Conservation (phyloP, 1,284 basidiomycete species). For the Vanrija sp. region DNA sequence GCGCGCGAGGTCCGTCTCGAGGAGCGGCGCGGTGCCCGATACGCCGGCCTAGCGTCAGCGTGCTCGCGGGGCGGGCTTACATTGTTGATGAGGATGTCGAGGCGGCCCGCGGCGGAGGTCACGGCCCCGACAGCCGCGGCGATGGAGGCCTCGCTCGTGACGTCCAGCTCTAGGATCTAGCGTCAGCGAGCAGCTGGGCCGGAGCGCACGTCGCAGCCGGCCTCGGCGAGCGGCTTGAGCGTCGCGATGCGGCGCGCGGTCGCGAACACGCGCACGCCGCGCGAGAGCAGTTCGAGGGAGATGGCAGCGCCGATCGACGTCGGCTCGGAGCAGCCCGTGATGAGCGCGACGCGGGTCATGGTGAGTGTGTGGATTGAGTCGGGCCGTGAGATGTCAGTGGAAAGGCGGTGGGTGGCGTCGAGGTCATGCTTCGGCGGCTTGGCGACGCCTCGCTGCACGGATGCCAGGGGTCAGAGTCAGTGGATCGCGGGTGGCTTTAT, state of each 20-base stretch:
- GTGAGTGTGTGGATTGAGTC: too few species aligned
- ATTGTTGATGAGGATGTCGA: slow-evolving; percentile 22
- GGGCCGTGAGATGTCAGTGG: not conserved
- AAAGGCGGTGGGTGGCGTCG: too few species aligned
- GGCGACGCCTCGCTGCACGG: too few species aligned
- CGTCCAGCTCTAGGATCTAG: slow-evolving; percentile 10
- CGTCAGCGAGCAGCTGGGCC: not conserved
- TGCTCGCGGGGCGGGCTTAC: not conserved
- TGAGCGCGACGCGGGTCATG: not conserved
- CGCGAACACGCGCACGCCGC: slow-evolving; percentile 14
- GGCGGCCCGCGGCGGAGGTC: slow-evolving; percentile 2
- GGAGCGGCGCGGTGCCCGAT: not conserved
- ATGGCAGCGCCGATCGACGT: slow-evolving; percentile 8
- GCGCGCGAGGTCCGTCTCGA: slow-evolving; percentile 4
- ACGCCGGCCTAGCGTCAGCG: not conserved
- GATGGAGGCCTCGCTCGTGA: slow-evolving; percentile 5
- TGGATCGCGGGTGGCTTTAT: too few species aligned
- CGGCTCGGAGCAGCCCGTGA: slow-evolving; percentile 17
- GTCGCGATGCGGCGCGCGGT: slow-evolving; percentile 13
- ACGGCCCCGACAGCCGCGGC: slow-evolving; percentile 2
- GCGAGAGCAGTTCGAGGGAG: slow-evolving; percentile 6
- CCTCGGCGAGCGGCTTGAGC: not conserved
- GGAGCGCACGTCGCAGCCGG: not conserved
- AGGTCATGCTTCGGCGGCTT: too few species aligned
- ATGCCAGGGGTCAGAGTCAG: too few species aligned